phyloP scores from a whole-genome alignment of 73 alveolate genomes.

The Paramecium pentaurelia region DNA sequence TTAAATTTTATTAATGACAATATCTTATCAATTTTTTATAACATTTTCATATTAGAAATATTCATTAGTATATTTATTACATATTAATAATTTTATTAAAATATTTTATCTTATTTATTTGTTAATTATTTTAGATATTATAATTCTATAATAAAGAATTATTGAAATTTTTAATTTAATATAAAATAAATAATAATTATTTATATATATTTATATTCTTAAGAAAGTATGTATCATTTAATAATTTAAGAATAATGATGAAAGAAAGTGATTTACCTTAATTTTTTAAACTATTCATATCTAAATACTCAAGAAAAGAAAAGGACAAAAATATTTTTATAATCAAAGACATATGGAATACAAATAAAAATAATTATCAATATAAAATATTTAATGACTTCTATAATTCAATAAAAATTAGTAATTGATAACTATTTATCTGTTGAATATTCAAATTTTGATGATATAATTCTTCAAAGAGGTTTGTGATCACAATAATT shows the following conservation, averaged over 20 bases:
- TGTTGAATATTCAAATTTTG: neutral
- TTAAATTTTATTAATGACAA: too few relatives aligned
- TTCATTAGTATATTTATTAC: neutral
- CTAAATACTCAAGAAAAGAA: neutral
- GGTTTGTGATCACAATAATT: neutral
- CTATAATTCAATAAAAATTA: neutral
- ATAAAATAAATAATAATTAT: too few relatives aligned
- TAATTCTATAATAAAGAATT: too few relatives aligned
- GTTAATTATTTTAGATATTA: too few relatives aligned
- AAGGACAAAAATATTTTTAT: neutral
- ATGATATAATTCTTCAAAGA: neutral
- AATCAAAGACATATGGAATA: neutral
- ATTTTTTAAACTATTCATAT: neutral
- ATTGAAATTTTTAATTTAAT: too few relatives aligned
- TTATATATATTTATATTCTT: too few relatives aligned
- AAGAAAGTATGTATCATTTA: too few relatives aligned
- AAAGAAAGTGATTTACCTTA: neutral
- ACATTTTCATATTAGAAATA: neutral
- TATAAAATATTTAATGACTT: too few relatives aligned
- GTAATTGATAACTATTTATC: neutral
- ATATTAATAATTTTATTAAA: neutral
- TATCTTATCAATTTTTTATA: too few relatives aligned
- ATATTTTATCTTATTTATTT: neutral
- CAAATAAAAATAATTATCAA: neutral
- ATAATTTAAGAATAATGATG: neutral